Evolutionary conservation across 306 rosid species (phyloP).

Genomic region (Pterocarpus macrocarpus): DNA sequence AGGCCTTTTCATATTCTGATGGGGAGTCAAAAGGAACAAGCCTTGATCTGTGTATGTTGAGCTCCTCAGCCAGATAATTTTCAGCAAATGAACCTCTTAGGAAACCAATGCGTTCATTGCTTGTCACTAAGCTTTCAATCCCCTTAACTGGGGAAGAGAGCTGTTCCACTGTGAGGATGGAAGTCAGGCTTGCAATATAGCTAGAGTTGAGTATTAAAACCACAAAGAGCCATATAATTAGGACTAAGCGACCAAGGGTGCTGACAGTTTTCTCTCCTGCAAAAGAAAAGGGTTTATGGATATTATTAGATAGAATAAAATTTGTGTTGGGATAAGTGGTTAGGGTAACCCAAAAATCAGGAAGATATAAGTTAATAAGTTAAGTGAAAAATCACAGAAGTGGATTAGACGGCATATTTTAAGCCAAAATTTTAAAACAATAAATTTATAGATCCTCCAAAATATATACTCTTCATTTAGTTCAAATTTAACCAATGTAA

Average conservation of each 20-base stretch:
- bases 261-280: constrained; percentile 77
- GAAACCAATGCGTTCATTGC: constrained; percentile 70
- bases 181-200: constrained; percentile 84
- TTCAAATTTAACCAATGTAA: too few species aligned
- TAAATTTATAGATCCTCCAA: too few species aligned
- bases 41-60: constrained; percentile 64
- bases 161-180: constrained; percentile 81
- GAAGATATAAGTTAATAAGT: too few species aligned
- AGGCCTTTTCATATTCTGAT: constrained; percentile 68
- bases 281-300: background rate
- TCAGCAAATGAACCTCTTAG: constrained; percentile 68
- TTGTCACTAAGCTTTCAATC: constrained; percentile 61
- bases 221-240: constrained; percentile 82
- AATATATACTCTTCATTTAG: too few species aligned
- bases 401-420: too few species aligned
- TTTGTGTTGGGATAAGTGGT: too few species aligned
- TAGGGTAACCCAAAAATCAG: too few species aligned
- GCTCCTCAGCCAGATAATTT: constrained; percentile 65
- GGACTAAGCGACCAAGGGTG: constrained; percentile 77
- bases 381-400: too few species aligned
- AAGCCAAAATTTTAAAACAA: too few species aligned
- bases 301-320: too few species aligned
- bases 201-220: constrained; percentile 81
- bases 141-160: constrained; percentile 78
- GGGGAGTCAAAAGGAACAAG: constrained; percentile 64